Conservation (phyloP, 371 early-diverging fungal genomes). For the Mycotypha africana region DNA sequence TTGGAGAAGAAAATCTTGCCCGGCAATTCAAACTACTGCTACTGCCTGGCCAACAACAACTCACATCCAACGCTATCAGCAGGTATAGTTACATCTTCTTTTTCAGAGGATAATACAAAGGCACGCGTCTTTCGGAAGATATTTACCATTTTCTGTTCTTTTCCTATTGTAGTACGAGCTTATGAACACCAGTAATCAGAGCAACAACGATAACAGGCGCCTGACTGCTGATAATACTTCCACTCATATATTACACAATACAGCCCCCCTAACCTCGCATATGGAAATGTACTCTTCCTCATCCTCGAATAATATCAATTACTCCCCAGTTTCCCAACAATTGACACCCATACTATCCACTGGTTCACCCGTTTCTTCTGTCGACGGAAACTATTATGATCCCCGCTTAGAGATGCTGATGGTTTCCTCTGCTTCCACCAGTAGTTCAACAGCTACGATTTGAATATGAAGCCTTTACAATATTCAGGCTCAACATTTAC, state of each 20-base stretch:
- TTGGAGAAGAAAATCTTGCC: constrained; percentile 23
- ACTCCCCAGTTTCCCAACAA: constrained; percentile 18
- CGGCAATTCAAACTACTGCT: too few species aligned
- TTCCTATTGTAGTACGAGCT: background rate
- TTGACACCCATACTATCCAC: constrained; percentile 21
- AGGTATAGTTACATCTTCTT: background rate
- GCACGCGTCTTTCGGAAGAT: too few species aligned
- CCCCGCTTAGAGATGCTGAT: constrained; percentile 14
- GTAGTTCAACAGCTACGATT: too few species aligned
- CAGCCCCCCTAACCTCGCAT: too few species aligned
- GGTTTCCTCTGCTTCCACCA: constrained; percentile 2
- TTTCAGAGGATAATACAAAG: background rate
- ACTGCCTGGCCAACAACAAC: too few species aligned
- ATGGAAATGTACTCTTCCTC: too few species aligned
- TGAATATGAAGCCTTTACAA: too few species aligned
- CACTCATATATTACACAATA: too few species aligned
- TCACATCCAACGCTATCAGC: too few species aligned
- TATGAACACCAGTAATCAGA: too few species aligned
- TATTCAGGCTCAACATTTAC: too few species aligned
- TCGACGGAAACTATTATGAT: constrained; percentile 16
- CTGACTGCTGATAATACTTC: constrained; percentile 9
- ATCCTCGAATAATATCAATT: constrained; percentile 8
- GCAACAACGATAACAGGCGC: constrained; percentile 10
- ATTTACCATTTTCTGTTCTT: too few species aligned
- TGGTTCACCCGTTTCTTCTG: constrained; percentile 17